phyloP scores from a whole-genome alignment of 2,329 filamentous ascomycete genomes.

The Diaporthe citri region DNA sequence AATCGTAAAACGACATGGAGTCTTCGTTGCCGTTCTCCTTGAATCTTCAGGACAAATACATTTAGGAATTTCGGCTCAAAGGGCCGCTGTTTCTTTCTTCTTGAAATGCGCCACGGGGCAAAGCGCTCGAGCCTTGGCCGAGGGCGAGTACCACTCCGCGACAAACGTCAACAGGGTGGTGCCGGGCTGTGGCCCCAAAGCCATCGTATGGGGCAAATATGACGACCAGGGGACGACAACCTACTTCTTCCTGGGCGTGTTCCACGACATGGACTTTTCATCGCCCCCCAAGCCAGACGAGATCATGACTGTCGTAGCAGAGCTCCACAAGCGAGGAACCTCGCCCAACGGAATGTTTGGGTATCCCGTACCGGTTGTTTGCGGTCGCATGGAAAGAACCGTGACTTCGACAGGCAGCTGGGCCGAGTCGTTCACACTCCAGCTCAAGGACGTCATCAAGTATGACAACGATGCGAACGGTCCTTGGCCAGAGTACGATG shows the following conservation, averaged over 20 bases:
- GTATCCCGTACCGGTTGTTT: background rate
- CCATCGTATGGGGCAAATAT: constrained; percentile 10
- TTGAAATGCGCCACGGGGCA: background rate
- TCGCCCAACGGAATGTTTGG: constrained; percentile 18
- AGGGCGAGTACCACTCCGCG: background rate
- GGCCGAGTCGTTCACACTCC: background rate
- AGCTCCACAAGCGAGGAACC: background rate
- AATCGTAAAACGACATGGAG: background rate
- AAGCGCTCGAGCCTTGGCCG: background rate
- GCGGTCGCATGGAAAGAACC: background rate
- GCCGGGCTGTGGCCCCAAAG: background rate
- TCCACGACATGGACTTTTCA: constrained; percentile 24
- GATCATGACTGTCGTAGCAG: constrained; percentile 1
- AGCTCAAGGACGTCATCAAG: constrained; percentile 18
- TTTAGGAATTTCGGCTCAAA: background rate
- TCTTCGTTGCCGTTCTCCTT: no score
- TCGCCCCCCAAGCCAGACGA: background rate
- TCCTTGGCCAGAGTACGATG: constrained; percentile 12
- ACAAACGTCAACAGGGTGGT: constrained; percentile 17
- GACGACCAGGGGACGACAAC: background rate
- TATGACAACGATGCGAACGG: constrained; percentile 26
- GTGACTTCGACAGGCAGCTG: background rate
- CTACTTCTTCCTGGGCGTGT: background rate
- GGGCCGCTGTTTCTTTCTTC: background rate
- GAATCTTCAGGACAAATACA: background rate